Base-by-base conservation (phyloP, 192 early-diverging fungal genomes). In the Gigaspora rosea region DNA sequence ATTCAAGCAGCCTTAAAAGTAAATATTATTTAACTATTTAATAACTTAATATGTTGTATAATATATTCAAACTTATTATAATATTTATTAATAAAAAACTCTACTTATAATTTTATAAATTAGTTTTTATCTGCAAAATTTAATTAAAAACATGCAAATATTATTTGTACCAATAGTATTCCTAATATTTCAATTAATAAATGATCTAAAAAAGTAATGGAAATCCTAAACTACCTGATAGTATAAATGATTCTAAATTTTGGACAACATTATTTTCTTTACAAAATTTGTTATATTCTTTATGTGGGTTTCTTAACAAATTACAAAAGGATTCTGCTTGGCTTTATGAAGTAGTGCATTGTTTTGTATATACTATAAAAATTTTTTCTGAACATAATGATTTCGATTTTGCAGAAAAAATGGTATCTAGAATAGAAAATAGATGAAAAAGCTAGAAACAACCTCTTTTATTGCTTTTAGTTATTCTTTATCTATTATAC, bases 291-390 rank as follows among this genome's bases (percentile, higher is more conserved):
- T 58, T 72, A 15, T 52, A 72, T 57, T 9, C 13, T 57, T 72
- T 57, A 9, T 72, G 32, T 58, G 15, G 35, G 7, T 58, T 72
- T 56, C 16, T 72, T 3, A 72, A 72, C 18, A 36, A 36, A 33
- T 72, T 72, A 32, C 71, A 72, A 58, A 57, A 58, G 11, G n/a
- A 72, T 58, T 35, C 50, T n/a, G 22, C 71, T 36, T 3, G 32
- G 5, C 54, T 72, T 57, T 72, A 57, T 58, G 12, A 72, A 57
- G 71, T 58, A 56, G 16, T 72, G 7, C 11, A 72, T 72, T 57
- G 52, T 56, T 72, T 72, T 35, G 18, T 4, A 46, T 72, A 72
- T 58, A 35, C n/a, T 20, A 56, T 27, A 46, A 35, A 72, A 36
- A 57, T 72, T 57, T 72, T 52, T 52, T 58, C 27, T 10, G 16